phyloP scores from a whole-genome alignment of 352 stramenopile genomes.

The Peronospora farinosa region DNA sequence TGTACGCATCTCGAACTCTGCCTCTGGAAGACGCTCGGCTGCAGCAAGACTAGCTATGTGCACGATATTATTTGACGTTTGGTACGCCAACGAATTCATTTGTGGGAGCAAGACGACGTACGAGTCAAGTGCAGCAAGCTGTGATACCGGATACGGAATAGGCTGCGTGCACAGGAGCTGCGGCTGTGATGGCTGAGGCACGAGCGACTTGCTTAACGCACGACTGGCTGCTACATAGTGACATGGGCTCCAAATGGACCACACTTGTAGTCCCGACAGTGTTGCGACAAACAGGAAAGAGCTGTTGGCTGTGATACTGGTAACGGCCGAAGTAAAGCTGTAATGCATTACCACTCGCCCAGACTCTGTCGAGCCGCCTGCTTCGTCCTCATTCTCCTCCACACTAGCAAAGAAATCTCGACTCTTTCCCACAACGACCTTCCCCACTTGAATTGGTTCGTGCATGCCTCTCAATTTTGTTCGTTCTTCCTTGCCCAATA shows the following conservation, averaged over 20 bases:
- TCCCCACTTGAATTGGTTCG: slow-evolving; percentile 39
- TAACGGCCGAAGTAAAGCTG: slow-evolving; percentile 55
- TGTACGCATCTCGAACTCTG: slow-evolving; percentile 53
- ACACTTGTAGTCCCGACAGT: slow-evolving; percentile 63
- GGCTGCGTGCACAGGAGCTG: slow-evolving; percentile 62
- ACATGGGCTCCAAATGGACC: slow-evolving; percentile 84
- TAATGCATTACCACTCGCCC: slow-evolving; percentile 84
- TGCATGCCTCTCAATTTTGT: slow-evolving; percentile 38
- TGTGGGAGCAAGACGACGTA: slow-evolving; percentile 66
- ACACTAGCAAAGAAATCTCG: slow-evolving; percentile 38
- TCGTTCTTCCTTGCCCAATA: slow-evolving; percentile 47
- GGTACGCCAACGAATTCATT: slow-evolving; percentile 14
- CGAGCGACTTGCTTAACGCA: slow-evolving; percentile 44
- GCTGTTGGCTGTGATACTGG: slow-evolving; percentile 72
- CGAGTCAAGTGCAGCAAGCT: slow-evolving; percentile 68
- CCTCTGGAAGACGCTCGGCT: slow-evolving; percentile 38
- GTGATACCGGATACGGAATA: slow-evolving; percentile 45
- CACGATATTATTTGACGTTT: slow-evolving; percentile 32
- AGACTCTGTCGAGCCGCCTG: slow-evolving; percentile 35
- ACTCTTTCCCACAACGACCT: slow-evolving; percentile 18
- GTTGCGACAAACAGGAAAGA: slow-evolving; percentile 81
- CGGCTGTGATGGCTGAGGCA: slow-evolving; percentile 65
- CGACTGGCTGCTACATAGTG: slow-evolving; percentile 68
- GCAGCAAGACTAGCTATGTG: slow-evolving; percentile 38
- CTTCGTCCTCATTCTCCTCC: slow-evolving; percentile 12